Base-by-base conservation (phyloP, 495 filamentous ascomycete species). In the Trichoderma virens region DNA sequence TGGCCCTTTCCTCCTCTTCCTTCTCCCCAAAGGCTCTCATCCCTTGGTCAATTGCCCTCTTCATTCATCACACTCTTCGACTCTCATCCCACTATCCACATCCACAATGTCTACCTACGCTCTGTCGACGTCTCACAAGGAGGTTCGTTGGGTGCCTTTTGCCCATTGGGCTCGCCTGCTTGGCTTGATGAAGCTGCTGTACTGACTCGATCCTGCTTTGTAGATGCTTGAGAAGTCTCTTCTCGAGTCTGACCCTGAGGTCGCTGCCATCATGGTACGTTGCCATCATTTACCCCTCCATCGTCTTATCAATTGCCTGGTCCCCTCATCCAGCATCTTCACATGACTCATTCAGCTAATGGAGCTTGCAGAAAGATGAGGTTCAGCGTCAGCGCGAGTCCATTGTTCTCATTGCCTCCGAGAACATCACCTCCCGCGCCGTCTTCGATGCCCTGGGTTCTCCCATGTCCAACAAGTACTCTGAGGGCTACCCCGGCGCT, bases 391-490 rank as follows among this genome's bases (percentile, higher is more conserved):
- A 99, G 82, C 88, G 93, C 70, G 93, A 98, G 83, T 97, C 93
- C 68, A 91, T 99, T 80, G 91, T 98, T 73, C 86, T 99, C 76
- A 99, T 99, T 71, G 95, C 91, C 74, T 94, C 90, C 63, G 90
- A 94, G 74, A 93, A 93, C 78, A 86, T 95, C 73, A 94, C 91
- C 38, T 93, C 91, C 47, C 89, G 89, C 59, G 90, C 90, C 62
- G 91, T 94, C 66, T 93, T 90, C 79, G 91, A 94, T 79, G 90
- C 91, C 68, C 85, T 94, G 61, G 90, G 91, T 68, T 92, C 90
- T 43, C 89, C 90, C 71, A 93, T 93, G 90, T 92, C 88, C 72
- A 93, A 99, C 86, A 99, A 99, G 82, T 99, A 99, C 85, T 96
- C 91, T 3, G 94, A 99, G 82, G 94, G 94, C 70, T 96, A 96